phyloP scores from a whole-genome alignment of 768 basidiomycete species.

The Asterophora lycoperdoides region DNA sequence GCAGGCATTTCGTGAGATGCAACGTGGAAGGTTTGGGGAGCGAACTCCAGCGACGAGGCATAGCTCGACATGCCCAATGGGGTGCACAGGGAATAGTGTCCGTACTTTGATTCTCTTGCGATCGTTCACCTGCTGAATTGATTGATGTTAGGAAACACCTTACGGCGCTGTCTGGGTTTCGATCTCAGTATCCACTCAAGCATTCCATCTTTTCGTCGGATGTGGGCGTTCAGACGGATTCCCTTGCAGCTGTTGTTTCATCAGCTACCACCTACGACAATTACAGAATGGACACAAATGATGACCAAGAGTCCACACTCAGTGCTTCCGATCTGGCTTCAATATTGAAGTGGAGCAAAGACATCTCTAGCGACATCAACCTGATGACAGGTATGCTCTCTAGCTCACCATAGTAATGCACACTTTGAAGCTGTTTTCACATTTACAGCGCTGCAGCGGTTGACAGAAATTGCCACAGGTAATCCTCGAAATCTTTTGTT shows the following conservation, averaged over 20 bases:
- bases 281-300: constrained; percentile 32
- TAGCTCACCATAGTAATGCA: not conserved
- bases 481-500: not conserved
- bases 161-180: constrained; percentile 40
- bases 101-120: constrained; percentile 15
- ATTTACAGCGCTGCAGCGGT: constrained; percentile 53
- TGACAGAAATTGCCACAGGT: constrained; percentile 73
- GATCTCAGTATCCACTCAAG: constrained; percentile 46
- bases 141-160: constrained; percentile 44
- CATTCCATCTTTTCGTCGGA: constrained; percentile 54
- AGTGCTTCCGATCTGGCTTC: constrained; percentile 60
- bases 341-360: constrained; percentile 71
- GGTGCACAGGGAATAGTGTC: constrained; percentile 71
- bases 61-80: constrained; percentile 65
- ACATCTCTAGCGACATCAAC: constrained; percentile 71
- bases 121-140: not conserved
- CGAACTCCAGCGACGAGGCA: constrained; percentile 64
- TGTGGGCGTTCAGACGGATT: constrained; percentile 61
- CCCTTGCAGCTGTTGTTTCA: constrained; percentile 23
- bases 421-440: not conserved
- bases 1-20: constrained; percentile 60
- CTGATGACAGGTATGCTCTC: constrained; percentile 47
- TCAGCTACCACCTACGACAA: constrained; percentile 25
- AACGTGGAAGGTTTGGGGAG: constrained; percentile 63
- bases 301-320: constrained; percentile 55